Evolutionary conservation across 257 asterid genomes (phyloP).

Genomic region (Penstemon davidsonii): DNA sequence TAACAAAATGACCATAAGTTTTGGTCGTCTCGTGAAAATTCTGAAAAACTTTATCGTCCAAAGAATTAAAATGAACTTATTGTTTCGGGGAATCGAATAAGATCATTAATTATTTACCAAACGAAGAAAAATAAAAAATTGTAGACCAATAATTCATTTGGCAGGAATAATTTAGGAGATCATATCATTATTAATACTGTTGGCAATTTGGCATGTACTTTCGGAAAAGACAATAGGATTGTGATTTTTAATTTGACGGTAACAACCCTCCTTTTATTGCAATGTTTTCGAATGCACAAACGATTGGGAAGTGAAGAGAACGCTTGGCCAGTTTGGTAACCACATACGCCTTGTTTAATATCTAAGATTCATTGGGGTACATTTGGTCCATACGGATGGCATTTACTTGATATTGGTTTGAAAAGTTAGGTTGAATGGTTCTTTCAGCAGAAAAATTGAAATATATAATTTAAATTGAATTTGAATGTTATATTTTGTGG

Average conservation of each 20-base stretch:
- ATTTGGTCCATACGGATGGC: not conserved
- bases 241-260: slow-evolving; percentile 2
- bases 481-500: too few species aligned
- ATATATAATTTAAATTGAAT: too few species aligned
- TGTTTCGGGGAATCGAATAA: too few species aligned
- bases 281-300: not conserved
- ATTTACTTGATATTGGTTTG: not conserved
- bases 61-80: too few species aligned
- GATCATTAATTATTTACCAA: too few species aligned
- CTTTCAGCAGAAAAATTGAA: not conserved
- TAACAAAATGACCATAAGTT: too few species aligned
- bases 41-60: too few species aligned
- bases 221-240: not conserved
- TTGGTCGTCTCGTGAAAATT: too few species aligned
- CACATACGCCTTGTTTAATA: slow-evolving; percentile 35
- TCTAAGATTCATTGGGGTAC: not conserved
- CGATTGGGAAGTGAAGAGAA: slow-evolving; percentile 43
- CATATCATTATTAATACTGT: not conserved
- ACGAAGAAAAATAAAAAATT: too few species aligned
- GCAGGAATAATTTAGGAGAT: not conserved
- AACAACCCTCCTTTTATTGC: not conserved
- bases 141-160: not conserved
- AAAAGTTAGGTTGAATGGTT: not conserved
- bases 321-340: slow-evolving; percentile 46
- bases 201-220: slow-evolving; percentile 5